Base-by-base conservation (phyloP, 1,284 basidiomycete species). In the Cryptococcus jaspeensis region DNA sequence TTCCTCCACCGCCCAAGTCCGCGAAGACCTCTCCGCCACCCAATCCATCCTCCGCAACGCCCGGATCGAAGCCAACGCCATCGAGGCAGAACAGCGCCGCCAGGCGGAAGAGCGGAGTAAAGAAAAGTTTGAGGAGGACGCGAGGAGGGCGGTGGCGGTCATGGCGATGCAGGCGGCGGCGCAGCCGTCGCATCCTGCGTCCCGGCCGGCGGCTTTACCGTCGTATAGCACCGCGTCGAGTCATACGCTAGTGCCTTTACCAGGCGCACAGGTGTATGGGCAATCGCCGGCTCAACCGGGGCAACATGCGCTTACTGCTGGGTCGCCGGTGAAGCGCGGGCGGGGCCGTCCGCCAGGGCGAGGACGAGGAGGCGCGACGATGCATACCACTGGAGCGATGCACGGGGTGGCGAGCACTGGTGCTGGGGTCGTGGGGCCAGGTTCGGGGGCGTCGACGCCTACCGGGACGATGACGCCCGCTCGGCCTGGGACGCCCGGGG, bases 21-120 rank as follows among this genome's bases (percentile, higher is more conserved):
- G 66, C 18, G 66, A 69, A 43, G 69, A 74, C 41, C 32, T 73
- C 36, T 55, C 60, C 18, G 43, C 49, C 6, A 50, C 70, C 1
- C 67, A 70, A 46, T 50, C 60, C 4, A 56, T 52, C 6, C 59
- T 68, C 13, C 50, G 63, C 41, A 52, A 22, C 46, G 58, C 32
- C 42, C 51, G 28, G 39, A 42, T 23, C 28, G 49, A 25, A 25
- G 38, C 18, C 35, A 36, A n/a, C n/a, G 28, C 32, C 23, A 41
- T 52, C 12, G 59, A 57, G n/a, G 43, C 55, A 39, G 61, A 56
- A 48, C 53, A 50, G 48, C 46, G 23, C 38, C 46, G 46, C 45
- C 43, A 28, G 18, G 58, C 39, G 20, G 47, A 42, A 32, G 53
- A 52, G 38, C 53, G 51, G 45, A 51, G 50, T 46, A 55, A 56